phyloP scores from a whole-genome alignment of 768 basidiomycete species.

The Crucibulum laeve region DNA sequence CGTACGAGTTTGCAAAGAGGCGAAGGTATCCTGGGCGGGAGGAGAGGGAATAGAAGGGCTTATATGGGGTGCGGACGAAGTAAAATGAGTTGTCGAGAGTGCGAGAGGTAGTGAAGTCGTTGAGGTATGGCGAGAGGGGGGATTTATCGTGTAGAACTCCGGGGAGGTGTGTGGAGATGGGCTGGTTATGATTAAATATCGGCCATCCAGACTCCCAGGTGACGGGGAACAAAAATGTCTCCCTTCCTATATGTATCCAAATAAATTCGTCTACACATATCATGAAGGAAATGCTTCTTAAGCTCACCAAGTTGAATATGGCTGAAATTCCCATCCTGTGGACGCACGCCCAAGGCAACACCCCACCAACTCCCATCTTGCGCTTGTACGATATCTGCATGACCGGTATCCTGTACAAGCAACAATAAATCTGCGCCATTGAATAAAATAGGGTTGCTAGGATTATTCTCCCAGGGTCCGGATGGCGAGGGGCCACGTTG shows the following conservation, averaged over 20 bases:
- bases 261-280: neutral
- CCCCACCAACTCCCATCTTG: constrained; percentile 35
- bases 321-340: constrained; percentile 26
- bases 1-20: constrained; percentile 28
- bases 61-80: constrained; percentile 34
- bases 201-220: constrained; percentile 36
- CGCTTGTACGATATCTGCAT: constrained; percentile 31
- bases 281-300: neutral
- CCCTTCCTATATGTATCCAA: constrained; percentile 20
- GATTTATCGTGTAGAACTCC: constrained; percentile 23
- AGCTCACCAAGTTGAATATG: constrained; percentile 27
- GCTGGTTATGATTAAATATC: constrained; percentile 26
- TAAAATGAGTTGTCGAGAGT: constrained; percentile 28
- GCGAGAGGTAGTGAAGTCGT: constrained; percentile 19
- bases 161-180: constrained; percentile 23
- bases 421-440: constrained; percentile 29
- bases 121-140: constrained; percentile 17
- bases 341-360: constrained; percentile 33
- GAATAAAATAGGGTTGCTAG: constrained; percentile 33
- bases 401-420: constrained; percentile 33
- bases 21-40: constrained; percentile 24
- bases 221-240: constrained; percentile 35
- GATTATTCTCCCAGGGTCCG: constrained; percentile 37
- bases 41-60: constrained; percentile 27
- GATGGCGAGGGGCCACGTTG: constrained; percentile 32